Percentiles rank a stretch among this genome's conserved stretches.
Evolutionary conservation across 1,284 basidiomycete species (phyloP).

Genomic region (Albatrellus sp.): DNA sequence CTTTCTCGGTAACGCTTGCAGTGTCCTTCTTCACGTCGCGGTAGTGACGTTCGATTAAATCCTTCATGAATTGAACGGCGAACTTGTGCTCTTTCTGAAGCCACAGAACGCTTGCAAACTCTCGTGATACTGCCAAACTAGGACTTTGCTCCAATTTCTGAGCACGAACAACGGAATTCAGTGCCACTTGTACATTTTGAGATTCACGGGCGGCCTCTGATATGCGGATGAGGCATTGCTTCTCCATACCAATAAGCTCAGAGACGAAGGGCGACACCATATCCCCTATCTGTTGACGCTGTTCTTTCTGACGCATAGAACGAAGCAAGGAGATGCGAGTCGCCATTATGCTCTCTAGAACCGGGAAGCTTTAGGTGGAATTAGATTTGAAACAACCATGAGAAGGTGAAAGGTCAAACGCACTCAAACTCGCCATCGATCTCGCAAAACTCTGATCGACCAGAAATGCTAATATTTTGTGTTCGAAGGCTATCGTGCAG

Average conservation of each 20-base stretch:
- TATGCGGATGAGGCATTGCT: conserved; percentile 57
- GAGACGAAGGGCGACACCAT: conserved; percentile 43
- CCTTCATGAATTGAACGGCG: conserved; percentile 68
- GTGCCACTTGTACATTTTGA: conserved; percentile 66
- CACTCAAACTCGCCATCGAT: conserved; percentile 56
- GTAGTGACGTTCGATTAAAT: conserved; percentile 23
- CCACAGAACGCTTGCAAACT: conserved; percentile 90
- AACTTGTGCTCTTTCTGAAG: conserved; percentile 72
- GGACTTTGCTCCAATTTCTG: conserved; percentile 42
- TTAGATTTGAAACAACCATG: conserved; percentile 4
- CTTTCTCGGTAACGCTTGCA: conserved; percentile 20
- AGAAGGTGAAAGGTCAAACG: conserved; percentile 17
- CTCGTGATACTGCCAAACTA: conserved; percentile 52
- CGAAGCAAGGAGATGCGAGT: conserved; percentile 77
- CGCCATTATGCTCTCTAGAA: conserved; percentile 70
- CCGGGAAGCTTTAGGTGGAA: conserved; percentile 48
- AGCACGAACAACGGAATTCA: conserved; percentile 77
- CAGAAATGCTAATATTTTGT: conserved; percentile 21
- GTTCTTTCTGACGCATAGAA: conserved; percentile 50
- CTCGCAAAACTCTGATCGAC: conserved; percentile 32
- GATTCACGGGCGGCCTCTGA: conserved; percentile 66
- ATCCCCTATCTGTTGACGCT: conserved; percentile 62
- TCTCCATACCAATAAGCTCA: conserved; percentile 52
- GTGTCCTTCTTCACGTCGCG: conserved; percentile 3
- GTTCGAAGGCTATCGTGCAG: conserved; percentile 25